Base-by-base conservation (phyloP, 2,329 filamentous ascomycete species). In the Aspergillus felis region DNA sequence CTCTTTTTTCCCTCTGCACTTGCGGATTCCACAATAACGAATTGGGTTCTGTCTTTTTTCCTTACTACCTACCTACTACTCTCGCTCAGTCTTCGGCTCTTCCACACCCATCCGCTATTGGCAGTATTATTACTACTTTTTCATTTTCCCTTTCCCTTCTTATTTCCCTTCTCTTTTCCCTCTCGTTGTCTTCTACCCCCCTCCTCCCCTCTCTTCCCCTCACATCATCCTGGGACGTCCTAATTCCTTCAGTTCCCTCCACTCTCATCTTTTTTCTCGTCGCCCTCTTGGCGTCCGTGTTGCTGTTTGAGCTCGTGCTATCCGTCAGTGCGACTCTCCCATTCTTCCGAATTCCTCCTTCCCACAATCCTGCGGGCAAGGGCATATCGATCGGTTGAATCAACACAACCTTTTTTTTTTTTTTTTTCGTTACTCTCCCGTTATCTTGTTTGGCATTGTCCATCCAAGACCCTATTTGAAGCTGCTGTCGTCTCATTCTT, bases 191-290 rank as follows among this genome's bases (percentile, higher is more conserved):
- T 54, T 60, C 57, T 60, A 51, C 55, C 59, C 64, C 62, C 63
- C 63, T 65, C 63, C 60, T 62, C 61, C 59, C 61, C 62, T 63
- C 59, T 60, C 55, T 57, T 55, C 56, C 57, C 58, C 58, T 59
- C 61, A 62, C 59, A 59, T 59, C 58, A 42, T 60, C 59, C 60
- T 62, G 59, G 44, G 51, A 60, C 55, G 54, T 62, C 52, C 57
- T 50, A 29, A 50, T 62, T 61, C 49, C 29, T 56, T 42, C 51
- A 47, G 55, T 58, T 60, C 61, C 57, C 57, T 65, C 55, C 50
- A 56, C 58, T 63, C 54, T 55, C 56, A 48, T 52, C 48, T 53
- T 61, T 54, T 38, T 17, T 52, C 50, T 57, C 32, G 53, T 56
- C 54, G 58, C 51, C 59, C 60, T 61, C 59, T 55, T 58, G 58